Evolutionary conservation across 192 early-diverging fungal species (phyloP).

Genomic region (Podila epigama): DNA sequence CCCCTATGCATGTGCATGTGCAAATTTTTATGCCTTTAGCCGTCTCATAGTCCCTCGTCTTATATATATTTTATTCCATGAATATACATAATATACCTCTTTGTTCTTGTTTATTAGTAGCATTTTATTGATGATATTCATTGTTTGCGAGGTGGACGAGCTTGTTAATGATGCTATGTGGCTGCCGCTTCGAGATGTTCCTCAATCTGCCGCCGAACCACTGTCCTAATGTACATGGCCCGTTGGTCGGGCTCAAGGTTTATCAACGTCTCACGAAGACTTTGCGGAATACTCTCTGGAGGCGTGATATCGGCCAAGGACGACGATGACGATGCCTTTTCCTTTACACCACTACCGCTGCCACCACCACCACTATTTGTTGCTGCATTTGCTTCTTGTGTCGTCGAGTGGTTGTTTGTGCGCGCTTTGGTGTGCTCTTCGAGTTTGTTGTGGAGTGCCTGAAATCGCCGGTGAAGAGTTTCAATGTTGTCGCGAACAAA

Average conservation of each 20-base stretch:
- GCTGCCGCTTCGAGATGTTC: slow-evolving; percentile 15
- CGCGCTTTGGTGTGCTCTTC: not conserved
- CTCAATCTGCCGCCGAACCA: slow-evolving; percentile 30
- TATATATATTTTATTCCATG: not conserved
- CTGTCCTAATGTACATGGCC: slow-evolving; percentile 25
- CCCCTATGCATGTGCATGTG: not conserved
- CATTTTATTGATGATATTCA: too few species aligned
- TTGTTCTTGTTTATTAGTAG: not conserved
- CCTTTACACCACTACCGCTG: not conserved
- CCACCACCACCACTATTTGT: not conserved
- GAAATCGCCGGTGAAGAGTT: slow-evolving; percentile 38
- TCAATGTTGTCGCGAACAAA: slow-evolving; percentile 47
- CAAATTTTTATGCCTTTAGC: not conserved
- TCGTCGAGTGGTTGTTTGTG: slow-evolving; percentile 1
- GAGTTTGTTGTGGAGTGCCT: slow-evolving; percentile 7
- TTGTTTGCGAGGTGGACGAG: too few species aligned
- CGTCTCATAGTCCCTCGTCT: not conserved
- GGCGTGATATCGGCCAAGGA: not conserved
- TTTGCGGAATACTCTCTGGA: slow-evolving; percentile 1
- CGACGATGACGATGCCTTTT: not conserved
- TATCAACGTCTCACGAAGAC: slow-evolving; percentile 21
- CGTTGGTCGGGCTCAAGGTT: slow-evolving; percentile 18
- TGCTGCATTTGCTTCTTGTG: not conserved
- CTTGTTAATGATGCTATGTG: too few species aligned
- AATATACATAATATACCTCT: not conserved